Evolutionary conservation across 441 rosid species (phyloP).

Genomic region (Pelargonium myrrhifolium): DNA sequence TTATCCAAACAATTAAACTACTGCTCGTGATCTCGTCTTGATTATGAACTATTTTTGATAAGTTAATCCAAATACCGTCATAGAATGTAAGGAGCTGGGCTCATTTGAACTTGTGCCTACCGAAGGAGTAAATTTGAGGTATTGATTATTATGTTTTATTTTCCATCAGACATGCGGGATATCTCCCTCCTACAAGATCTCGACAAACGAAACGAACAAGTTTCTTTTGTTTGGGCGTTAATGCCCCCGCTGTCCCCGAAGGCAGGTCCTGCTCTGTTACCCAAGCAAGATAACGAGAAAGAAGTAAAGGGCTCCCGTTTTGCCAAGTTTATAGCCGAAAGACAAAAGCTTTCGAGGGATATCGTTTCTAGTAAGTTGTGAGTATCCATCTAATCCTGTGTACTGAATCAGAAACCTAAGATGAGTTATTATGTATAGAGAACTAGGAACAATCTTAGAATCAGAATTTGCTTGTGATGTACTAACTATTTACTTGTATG

Average conservation of each 20-base stretch:
- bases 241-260: conserved; percentile 64
- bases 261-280: conserved; percentile 33
- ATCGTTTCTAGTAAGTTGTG: conserved; percentile 61
- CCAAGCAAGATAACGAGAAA: conserved; percentile 35
- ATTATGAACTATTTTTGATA: too few species aligned
- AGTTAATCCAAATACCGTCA: neutral
- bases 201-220: conserved; percentile 53
- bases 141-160: conserved; percentile 9
- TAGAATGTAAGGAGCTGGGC: neutral
- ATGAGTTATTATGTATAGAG: too few species aligned
- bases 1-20: too few species aligned
- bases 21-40: too few species aligned
- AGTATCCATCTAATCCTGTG: too few species aligned
- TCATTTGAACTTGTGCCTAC: neutral
- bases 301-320: conserved; percentile 73
- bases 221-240: conserved; percentile 79
- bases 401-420: too few species aligned
- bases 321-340: conserved; percentile 68
- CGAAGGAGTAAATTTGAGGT: neutral
- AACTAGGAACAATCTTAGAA: too few species aligned
- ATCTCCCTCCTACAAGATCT: conserved; percentile 47
- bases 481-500: too few species aligned
- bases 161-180: conserved; percentile 48
- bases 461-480: too few species aligned
- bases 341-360: conserved; percentile 31